Percentiles rank a stretch among this genome's conserved stretches.
Evolutionary conservation across 306 rosid genomes (phyloP).

Genomic region (Quercus berberidifolia): DNA sequence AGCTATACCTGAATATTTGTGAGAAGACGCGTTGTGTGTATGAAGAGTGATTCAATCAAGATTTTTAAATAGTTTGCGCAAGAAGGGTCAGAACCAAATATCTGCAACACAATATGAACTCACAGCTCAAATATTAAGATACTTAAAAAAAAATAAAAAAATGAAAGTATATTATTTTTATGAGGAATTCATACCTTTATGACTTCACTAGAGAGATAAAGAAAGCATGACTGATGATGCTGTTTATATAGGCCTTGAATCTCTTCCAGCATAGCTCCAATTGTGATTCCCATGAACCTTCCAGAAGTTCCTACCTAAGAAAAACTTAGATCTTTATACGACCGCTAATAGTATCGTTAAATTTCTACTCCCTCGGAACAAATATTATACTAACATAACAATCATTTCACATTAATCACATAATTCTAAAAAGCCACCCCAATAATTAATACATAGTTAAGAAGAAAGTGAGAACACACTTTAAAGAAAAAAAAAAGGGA

Average conservation of each 20-base stretch:
- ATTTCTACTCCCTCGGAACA: not conserved
- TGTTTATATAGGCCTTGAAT: constrained; percentile 86
- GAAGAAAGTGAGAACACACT: not conserved
- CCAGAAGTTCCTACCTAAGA: constrained; percentile 95
- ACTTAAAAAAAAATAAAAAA: not conserved
- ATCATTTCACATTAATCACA: not conserved
- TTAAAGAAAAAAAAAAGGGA: not conserved
- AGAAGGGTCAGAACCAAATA: constrained; percentile 94
- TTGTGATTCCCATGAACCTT: constrained; percentile 91
- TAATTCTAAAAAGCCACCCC: not conserved
- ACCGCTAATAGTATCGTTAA: not conserved
- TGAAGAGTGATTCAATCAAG: constrained; percentile 88
- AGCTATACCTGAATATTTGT: constrained; percentile 77
- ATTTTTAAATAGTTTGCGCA: constrained; percentile 88
- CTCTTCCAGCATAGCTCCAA: constrained; percentile 98
- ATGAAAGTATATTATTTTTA: not conserved
- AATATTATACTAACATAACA: not conserved
- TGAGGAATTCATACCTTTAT: constrained; percentile 63
- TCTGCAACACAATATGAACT: constrained; percentile 55
- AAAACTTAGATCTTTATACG: constrained; percentile 28
- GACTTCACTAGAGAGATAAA: constrained; percentile 98
- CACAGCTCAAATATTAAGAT: constrained; percentile 14
- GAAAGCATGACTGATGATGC: constrained; percentile 98
- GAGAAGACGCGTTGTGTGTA: constrained; percentile 77
- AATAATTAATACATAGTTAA: not conserved